These are phyloP conservation scores for Aspergillus persii DNA, from an alignment of 2,329 filamentous ascomycete genomes.

Conservation along the genomic window DNA sequence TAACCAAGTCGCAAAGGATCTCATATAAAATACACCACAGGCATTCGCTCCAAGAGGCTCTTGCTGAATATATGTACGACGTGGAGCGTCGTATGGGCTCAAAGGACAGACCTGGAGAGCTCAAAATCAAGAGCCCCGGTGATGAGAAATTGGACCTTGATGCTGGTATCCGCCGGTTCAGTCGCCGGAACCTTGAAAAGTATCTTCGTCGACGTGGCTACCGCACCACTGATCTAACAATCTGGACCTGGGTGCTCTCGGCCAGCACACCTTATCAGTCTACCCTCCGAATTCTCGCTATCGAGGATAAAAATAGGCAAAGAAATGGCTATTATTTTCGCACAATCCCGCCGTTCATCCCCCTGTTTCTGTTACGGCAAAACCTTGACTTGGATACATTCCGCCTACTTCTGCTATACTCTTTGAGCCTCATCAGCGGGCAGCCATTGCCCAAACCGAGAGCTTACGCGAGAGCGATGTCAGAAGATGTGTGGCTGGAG, in stretches of 20 bases:
- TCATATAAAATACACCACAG: constrained; percentile 13
- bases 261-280: constrained; percentile 35
- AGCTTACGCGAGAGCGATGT: not conserved
- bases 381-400: constrained; percentile 43
- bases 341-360: constrained; percentile 47
- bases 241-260: constrained; percentile 49
- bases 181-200: constrained; percentile 24
- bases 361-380: constrained; percentile 46
- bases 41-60: constrained; percentile 33
- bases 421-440: constrained; percentile 34
- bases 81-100: constrained; percentile 30
- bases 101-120: not conserved
- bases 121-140: not conserved
- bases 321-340: constrained; percentile 3
- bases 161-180: constrained; percentile 31
- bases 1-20: constrained; percentile 9
- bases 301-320: constrained; percentile 22
- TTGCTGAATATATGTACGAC: constrained; percentile 38
- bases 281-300: constrained; percentile 34
- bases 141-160: constrained; percentile 18
- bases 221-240: constrained; percentile 39
- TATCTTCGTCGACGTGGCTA: constrained; percentile 35
- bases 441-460: constrained; percentile 17
- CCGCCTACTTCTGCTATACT: constrained; percentile 42
- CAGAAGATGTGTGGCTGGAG: constrained; percentile 4